Base-by-base conservation (phyloP, 2,329 filamentous ascomycete genomes). In the Calycina marina region DNA sequence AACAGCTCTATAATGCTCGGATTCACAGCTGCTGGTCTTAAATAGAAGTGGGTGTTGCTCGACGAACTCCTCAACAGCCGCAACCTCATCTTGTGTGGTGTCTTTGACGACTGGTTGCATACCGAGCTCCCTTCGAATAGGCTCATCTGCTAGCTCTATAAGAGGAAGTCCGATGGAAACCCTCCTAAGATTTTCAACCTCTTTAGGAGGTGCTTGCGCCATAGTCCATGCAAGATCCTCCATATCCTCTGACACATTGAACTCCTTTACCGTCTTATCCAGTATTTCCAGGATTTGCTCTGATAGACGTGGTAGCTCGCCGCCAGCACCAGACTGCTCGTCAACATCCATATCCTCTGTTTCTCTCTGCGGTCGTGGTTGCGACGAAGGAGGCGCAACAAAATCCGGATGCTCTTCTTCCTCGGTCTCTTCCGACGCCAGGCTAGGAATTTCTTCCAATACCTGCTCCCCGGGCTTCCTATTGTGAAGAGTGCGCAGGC, bases 381-480 rank as follows among this genome's bases (percentile, higher is more conserved):
- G 42, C 24, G 39, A 42, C 6, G 39, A 42, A 15, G 39, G 39
- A 10, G 38, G 42, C 6, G 33, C 30, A 17, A 35, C 25, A 14
- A 18, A 25, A 15, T 40, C 31, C 14, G 28, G 25, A 28, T 30
- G 18, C 25, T 32, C 11, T 25, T 25, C n/a, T 14, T 18, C 14
- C 14, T n/a, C 22, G n/a, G n/a, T n/a, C n/a, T n/a, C n/a, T n/a
- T n/a, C n/a, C n/a, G n/a, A n/a, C n/a, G n/a, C n/a, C n/a, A n/a
- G n/a, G n/a, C 20, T 22, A 9, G 8, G 8, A 22, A n/a, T n/a
- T 9, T 22, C n/a, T 9, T n/a, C 20, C 8, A n/a, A 22, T 22
- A 22, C 20, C 8, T 22, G 8, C 20, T 22, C 3, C 3, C 8
- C 3, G 3, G 20, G 20, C n/a, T 8, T 22, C 8, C 3, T 8